phyloP scores from a whole-genome alignment of 2,329 filamentous ascomycete genomes.

The Grosmannia serpens region DNA sequence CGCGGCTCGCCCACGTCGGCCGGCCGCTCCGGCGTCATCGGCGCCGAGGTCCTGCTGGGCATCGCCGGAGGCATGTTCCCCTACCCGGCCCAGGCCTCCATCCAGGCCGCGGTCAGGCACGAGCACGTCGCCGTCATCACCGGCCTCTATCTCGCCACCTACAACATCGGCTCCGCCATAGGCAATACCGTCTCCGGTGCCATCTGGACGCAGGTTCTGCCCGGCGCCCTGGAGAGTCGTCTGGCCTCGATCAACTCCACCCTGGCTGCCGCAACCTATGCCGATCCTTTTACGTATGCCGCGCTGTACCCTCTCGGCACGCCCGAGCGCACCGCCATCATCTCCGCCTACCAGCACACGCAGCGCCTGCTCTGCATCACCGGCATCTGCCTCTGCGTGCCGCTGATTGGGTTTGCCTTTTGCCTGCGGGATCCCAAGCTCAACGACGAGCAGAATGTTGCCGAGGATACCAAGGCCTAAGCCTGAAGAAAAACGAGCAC shows the following conservation, averaged over 20 bases:
- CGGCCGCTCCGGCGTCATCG: conserved; percentile 45
- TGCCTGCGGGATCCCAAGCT: conserved; percentile 33
- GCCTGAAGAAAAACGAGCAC: too few species aligned
- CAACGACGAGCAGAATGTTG: conserved; percentile 32
- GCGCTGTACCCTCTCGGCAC: conserved; percentile 28
- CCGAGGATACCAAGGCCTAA: conserved; percentile 5
- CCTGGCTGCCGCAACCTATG: conserved; percentile 23
- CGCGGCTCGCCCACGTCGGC: conserved; percentile 36
- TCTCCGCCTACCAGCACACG: conserved; percentile 32
- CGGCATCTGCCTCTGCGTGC: conserved; percentile 36
- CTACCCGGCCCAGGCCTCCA: conserved; percentile 33
- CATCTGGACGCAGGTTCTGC: conserved; percentile 50
- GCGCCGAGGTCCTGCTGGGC: conserved; percentile 50
- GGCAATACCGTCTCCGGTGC: conserved; percentile 50
- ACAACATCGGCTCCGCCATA: conserved; percentile 50
- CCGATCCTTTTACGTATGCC: conserved; percentile 22
- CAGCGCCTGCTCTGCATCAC: conserved; percentile 36
- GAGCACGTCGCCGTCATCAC: conserved; percentile 52
- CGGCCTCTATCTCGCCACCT: conserved; percentile 49
- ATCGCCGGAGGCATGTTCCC: conserved; percentile 53
- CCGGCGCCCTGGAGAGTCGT: conserved; percentile 25
- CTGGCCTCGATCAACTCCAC: conserved; percentile 23
- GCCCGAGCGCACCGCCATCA: conserved; percentile 29
- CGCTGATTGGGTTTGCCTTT: conserved; percentile 32
- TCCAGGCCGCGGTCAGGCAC: conserved; percentile 30